Evolutionary conservation across 805 yeast genomes (phyloP).

Genomic region (Kurtzmaniella cleridarum): DNA sequence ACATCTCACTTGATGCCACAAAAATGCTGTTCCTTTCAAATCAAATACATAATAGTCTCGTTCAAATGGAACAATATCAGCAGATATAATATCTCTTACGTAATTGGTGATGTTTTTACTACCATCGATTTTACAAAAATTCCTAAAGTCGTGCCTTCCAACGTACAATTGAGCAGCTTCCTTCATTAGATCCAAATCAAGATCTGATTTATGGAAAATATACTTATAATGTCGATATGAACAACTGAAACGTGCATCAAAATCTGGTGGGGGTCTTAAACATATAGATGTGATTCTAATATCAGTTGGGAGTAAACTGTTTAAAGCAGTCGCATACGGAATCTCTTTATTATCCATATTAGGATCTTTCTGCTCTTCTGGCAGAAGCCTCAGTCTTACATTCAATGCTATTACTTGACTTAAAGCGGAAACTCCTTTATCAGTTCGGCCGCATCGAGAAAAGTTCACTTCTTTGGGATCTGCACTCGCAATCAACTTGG

Average conservation of each 20-base stretch:
- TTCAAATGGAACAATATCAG: constrained; percentile 40
- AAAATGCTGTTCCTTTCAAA: constrained; percentile 79
- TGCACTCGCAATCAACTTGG: constrained; percentile 57
- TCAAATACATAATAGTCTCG: constrained; percentile 63
- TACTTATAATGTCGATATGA: constrained; percentile 81
- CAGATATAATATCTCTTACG: constrained; percentile 52
- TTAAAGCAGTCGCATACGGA: constrained; percentile 70
- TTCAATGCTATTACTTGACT: constrained; percentile 83
- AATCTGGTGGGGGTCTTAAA: constrained; percentile 72
- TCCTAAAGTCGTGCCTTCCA: constrained; percentile 88
- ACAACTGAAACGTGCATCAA: constrained; percentile 94
- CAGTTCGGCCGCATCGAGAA: constrained; percentile 93
- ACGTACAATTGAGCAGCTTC: constrained; percentile 56
- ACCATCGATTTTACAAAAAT: constrained; percentile 92
- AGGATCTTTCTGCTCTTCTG: constrained; percentile 57
- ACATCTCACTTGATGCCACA: constrained; percentile 98
- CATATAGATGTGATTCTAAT: constrained; percentile 79
- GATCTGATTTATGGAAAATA: constrained; percentile 48
- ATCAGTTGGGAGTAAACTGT: constrained; percentile 74
- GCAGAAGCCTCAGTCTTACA: constrained; percentile 62
- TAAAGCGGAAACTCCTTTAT: constrained; percentile 95
- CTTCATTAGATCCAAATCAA: constrained; percentile 65
- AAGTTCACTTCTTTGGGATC: constrained; percentile 64
- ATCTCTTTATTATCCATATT: constrained; percentile 61
- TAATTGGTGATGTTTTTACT: constrained; percentile 85